phyloP scores from a whole-genome alignment of 1,139 yeast species.

The Geotrichum histeridarum region DNA sequence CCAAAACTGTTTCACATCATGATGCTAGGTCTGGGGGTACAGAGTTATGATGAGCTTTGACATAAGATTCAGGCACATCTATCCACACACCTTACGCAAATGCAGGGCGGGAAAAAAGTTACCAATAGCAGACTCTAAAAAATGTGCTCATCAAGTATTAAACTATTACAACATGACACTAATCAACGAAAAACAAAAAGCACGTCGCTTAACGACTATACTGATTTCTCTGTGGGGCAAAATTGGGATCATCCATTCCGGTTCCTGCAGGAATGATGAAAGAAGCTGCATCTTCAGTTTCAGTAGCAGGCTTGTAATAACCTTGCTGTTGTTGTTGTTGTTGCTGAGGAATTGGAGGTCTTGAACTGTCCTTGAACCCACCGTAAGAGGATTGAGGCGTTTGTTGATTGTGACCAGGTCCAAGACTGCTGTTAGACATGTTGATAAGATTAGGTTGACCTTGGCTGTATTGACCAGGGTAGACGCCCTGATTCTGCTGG shows the following conservation, averaged over 20 bases:
- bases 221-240: background rate
- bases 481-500: background rate
- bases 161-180: no score
- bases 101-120: no score
- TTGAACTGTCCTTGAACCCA: background rate
- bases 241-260: background rate
- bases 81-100: no score
- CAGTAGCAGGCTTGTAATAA: background rate
- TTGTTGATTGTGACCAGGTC: no score
- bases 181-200: no score
- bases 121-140: no score
- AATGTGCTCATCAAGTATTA: no score
- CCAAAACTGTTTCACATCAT: no score
- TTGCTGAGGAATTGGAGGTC: background rate
- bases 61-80: no score
- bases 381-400: background rate
- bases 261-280: constrained; percentile 1
- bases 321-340: background rate
- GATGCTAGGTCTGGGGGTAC: no score
- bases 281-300: background rate
- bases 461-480: background rate
- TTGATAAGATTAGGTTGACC: background rate
- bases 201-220: background rate
- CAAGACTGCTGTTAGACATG: no score
- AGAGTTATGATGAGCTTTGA: no score